Base-by-base conservation (phyloP, 805 yeast genomes). In the Pichia cabralensis region DNA sequence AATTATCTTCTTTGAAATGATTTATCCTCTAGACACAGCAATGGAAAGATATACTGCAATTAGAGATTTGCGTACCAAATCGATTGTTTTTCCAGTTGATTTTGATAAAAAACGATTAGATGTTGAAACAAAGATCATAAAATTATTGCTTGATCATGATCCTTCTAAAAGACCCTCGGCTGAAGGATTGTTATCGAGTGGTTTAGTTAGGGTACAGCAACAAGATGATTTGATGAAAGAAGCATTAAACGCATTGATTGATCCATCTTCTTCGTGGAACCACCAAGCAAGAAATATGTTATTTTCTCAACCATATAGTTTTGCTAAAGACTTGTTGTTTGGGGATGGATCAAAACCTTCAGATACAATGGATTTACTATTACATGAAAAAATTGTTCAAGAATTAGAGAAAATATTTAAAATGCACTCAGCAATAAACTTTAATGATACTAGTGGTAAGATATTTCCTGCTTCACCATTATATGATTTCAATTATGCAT, bases 1-100 rank as follows among this genome's bases (percentile, higher is more conserved):
- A 3, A 75, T 92, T 23, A 92, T 92, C 1, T 85, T 92, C 51
- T 92, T 92, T 54, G 98, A 92, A 53, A 92, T 92, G 98, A 71
- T 85, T 20, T 85, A 77, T 52, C 67, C 78, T 1, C 66, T 89
- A 47, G 65, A 67, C n/a, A 92, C 99, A 0, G 88, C 85, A 2
- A 92, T 92, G 96, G 99, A 92, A 53, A 67, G 98, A 34, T 85
- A 80, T 9, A 66, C 69, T 30, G 82, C 76, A 7, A 58, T 92
- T n/a, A 70, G 75, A 40, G 64, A 69, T 17, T 56, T 89, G 35
- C 64, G 99, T 36, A 53, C 65, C 1, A 55, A 73, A 0, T 52
- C 67, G 0, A 67, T 85, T 11, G 70, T 69, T 5, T 81, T 92
- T 42, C 98, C 98, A 0, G 18, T 57, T 0, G 80, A 75, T 33